phyloP scores from a whole-genome alignment of 192 early-diverging fungal species.

The Phlyctochytrium arcticum region DNA sequence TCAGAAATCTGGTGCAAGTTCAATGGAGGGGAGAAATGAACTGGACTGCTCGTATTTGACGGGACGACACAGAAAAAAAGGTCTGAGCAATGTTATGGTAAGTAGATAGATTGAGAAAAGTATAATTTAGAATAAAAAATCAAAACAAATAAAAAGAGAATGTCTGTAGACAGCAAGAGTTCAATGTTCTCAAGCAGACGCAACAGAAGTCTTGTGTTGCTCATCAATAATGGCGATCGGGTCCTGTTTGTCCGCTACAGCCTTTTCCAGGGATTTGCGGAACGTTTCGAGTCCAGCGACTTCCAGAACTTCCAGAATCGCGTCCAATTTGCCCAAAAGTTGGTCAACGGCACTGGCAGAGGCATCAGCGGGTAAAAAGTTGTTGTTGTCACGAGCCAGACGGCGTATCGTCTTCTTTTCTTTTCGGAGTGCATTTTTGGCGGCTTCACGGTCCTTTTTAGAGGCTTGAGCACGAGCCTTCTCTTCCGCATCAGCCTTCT shows the following conservation, averaged over 20 bases:
- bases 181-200: too few species aligned
- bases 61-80: too few species aligned
- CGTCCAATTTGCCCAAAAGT: constrained; percentile 75
- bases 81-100: too few species aligned
- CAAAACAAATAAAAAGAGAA: too few species aligned
- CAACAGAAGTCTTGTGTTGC: constrained; percentile 13
- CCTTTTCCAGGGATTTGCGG: constrained; percentile 37
- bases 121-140: too few species aligned
- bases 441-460: constrained; percentile 79
- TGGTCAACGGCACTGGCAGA: constrained; percentile 59
- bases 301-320: constrained; percentile 56
- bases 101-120: too few species aligned
- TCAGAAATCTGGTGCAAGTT: too few species aligned
- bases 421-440: constrained; percentile 85
- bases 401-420: constrained; percentile 86
- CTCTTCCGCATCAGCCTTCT: constrained; percentile 49
- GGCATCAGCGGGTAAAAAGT: constrained; percentile 65
- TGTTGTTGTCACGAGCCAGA: constrained; percentile 63
- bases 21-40: too few species aligned
- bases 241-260: constrained; percentile 14
- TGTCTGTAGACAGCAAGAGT: too few species aligned
- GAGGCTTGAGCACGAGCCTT: constrained; percentile 56
- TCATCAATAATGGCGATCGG: constrained; percentile 31
- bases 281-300: constrained; percentile 40
- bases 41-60: too few species aligned